These are phyloP conservation scores for Chloris gayana DNA, from an alignment of 176 grass and related monocot genomes.

Conservation along the genomic window DNA sequence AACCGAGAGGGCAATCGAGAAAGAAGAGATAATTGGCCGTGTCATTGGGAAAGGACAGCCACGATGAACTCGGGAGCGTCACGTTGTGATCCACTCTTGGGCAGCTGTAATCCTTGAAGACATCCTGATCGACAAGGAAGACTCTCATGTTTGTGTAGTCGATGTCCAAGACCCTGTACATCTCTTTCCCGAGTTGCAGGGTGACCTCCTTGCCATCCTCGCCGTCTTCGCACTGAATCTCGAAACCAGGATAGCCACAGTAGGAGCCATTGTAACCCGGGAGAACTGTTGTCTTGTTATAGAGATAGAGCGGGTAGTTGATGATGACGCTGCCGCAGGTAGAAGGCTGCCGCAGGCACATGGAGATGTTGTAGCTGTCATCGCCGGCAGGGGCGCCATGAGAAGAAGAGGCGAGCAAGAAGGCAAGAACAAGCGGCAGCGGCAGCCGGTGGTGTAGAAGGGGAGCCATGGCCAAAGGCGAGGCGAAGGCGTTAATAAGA, in stretches of 20 bases:
- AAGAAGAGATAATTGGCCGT: background rate
- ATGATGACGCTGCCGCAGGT: background rate
- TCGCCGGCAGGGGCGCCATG: background rate
- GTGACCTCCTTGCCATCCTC: background rate
- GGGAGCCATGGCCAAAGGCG: no score
- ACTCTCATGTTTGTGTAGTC: background rate
- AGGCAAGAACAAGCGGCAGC: background rate
- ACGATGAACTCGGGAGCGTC: background rate
- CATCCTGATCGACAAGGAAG: background rate
- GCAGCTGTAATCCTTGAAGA: background rate
- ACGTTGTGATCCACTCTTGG: constrained; percentile 5
- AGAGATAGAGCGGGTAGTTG: constrained; percentile 37
- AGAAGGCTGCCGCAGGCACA: background rate
- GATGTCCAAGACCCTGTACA: constrained; percentile 4
- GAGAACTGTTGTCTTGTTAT: fast-evolving
- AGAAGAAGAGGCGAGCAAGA: background rate
- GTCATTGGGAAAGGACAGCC: background rate
- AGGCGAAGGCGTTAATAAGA: no score
- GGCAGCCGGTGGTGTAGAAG: no score
- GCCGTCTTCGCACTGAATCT: background rate
- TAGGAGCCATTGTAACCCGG: background rate
- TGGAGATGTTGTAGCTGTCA: background rate
- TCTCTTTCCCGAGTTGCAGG: background rate
- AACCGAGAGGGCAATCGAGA: background rate
- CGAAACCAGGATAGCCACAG: constrained; percentile 44